Base-by-base conservation (phyloP, 768 basidiomycete species). In the Tulasnella sp. region DNA sequence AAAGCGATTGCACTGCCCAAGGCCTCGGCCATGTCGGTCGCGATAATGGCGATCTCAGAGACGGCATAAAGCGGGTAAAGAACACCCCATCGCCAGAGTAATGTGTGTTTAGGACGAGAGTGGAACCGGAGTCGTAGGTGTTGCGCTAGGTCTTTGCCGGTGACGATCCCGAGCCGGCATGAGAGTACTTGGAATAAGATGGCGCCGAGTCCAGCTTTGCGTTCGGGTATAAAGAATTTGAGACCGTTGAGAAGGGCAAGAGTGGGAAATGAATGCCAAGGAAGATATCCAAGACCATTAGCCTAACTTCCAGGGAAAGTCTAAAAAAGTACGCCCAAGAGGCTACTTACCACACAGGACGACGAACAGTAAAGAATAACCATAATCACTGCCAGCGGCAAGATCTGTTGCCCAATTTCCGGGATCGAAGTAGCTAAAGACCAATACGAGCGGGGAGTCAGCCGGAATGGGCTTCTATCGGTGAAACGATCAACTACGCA, bases 1-100 rank as follows among this genome's bases (percentile, higher is more conserved):
- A 88, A 82, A 19, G 87, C 88, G 42, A 88, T 87, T 6, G 88
- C 87, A 73, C 82, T 83, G 0, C 88, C 88, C 27, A 88, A 80
- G 16, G 88, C 81, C 79, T 88, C 88, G 7, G 87, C 87, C 44
- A 88, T 79, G 81, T 86, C 86, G 18, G 86, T 86, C 9, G 83
- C 85, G 74, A 86, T 83, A 76, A 86, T 85, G 16, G 85, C 86
- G 4, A 85, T 78, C 80, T 87, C 86, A 3, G 85, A 84, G 36
- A 82, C 34, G 39, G 73, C 46, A 72, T 83, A 83, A 10, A 82
- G 71, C 1, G 84, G 83, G 71, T 83, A 83, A 31, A 84, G 82
- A n/a, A 81, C 75, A 12, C 77, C 82, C 82, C 80, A 83, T 18
- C 83, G 71, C 27, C 68, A 82, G 46, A 83, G 71, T 38, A 76